A percentile compares a stretch with the other conserved stretches of the same genome.
phyloP scores from a whole-genome alignment of 345 rosid species.

The Hibiscus trionum region DNA sequence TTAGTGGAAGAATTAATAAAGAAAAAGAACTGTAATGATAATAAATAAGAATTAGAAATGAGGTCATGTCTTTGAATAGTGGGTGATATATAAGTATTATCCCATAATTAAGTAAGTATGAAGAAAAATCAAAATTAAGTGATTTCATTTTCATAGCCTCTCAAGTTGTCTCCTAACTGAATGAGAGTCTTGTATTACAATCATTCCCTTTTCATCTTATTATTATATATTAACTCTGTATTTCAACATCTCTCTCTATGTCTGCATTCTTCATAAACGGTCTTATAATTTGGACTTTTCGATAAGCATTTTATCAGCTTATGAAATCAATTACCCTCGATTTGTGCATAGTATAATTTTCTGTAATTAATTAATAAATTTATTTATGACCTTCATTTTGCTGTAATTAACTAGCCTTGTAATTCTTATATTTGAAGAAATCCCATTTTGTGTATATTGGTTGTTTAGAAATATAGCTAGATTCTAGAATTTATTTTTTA shows the following conservation, averaged over 20 bases:
- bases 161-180: conserved; percentile 41
- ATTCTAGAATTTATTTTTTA: too few relatives aligned
- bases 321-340: neutral
- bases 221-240: neutral
- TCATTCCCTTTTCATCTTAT: conserved; percentile 14
- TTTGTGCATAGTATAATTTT: too few relatives aligned
- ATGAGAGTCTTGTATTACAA: conserved; percentile 29
- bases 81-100: conserved; percentile 10
- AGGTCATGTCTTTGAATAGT: conserved; percentile 30
- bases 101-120: conserved; percentile 25
- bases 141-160: conserved; percentile 45
- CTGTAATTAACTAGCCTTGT: too few relatives aligned
- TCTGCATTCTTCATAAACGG: neutral
- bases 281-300: neutral
- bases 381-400: too few relatives aligned
- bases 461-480: too few relatives aligned
- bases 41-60: conserved; percentile 6
- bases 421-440: too few relatives aligned
- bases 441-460: too few relatives aligned
- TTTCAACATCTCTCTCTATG: neutral
- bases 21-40: neutral
- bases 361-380: too few relatives aligned
- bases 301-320: neutral
- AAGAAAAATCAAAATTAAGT: conserved; percentile 39
- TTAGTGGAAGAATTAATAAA: neutral